Percentiles rank a stretch among this genome's conserved stretches.
Conservation (phyloP, 2,329 filamentous ascomycete genomes). For the Ceratocystis papillata region DNA sequence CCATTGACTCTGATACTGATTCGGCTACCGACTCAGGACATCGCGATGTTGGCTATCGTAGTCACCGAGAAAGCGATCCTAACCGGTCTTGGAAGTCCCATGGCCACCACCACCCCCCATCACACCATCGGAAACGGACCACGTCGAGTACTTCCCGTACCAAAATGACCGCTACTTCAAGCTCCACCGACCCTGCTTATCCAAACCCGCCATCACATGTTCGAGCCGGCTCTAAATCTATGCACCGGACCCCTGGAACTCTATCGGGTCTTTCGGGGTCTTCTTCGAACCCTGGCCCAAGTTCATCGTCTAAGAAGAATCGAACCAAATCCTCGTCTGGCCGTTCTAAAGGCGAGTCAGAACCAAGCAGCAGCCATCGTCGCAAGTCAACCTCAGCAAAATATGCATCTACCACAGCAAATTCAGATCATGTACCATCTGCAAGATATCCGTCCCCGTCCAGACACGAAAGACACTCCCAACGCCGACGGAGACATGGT, state of each 20-base stretch:
- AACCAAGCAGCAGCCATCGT: not conserved
- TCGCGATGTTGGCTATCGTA: not conserved
- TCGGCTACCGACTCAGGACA: not conserved
- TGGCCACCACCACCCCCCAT: not conserved
- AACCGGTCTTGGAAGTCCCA: not conserved
- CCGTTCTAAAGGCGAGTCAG: conserved; percentile 16
- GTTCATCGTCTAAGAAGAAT: not conserved
- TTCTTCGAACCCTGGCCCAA: not conserved
- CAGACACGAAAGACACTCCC: conserved; percentile 6
- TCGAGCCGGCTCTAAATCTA: conserved; percentile 4
- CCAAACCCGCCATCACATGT: not conserved
- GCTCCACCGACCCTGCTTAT: not conserved
- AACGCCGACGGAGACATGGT: conserved; percentile 8
- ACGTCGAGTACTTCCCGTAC: conserved; percentile 9
- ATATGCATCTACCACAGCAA: not conserved
- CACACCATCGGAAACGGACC: conserved; percentile 13
- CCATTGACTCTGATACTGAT: conserved; percentile 13
- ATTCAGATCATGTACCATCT: not conserved
- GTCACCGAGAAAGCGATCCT: not conserved
- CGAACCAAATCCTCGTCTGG: conserved; percentile 18
- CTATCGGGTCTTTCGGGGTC: not conserved
- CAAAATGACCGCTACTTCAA: conserved; percentile 13
- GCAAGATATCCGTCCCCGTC: not conserved
- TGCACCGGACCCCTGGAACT: conserved; percentile 10
- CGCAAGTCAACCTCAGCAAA: conserved; percentile 18